Base-by-base conservation (phyloP, 495 filamentous ascomycete genomes). In the Hypoxylon fuscum region DNA sequence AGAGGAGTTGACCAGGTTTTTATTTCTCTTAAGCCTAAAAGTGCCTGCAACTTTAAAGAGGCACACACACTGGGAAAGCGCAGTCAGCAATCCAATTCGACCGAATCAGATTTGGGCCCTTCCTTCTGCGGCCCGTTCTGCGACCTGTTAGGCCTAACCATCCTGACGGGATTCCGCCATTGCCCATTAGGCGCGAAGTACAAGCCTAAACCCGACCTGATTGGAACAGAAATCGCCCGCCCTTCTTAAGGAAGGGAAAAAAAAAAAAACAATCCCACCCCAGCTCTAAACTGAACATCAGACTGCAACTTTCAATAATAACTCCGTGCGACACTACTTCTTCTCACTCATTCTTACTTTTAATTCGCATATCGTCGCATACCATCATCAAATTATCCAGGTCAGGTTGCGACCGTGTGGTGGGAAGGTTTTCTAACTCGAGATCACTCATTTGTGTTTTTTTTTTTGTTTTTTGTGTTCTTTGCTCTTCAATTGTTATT, bases 111-210 rank as follows among this genome's bases (percentile, higher is more conserved):
- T 66, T n/a, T 66, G 42, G 57, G 37, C 14, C 53, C 48, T 58
- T 62, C 57, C 57, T 50, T 66, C 63, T 66, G 63, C 63, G 63
- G 63, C 63, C 63, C 45, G 51, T 66, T 66, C 62, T 66, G 62
- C 62, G 62, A 66, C 62, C 63, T 66, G 63, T 54, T 54, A 62
- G 57, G 37, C 52, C 62, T 57, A 61, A 60, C 63, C 63, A 51
- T 66, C 43, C 63, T 62, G 57, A 66, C 63, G 63, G 63, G 55
- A 66, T 66, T 62, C 57, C 53, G 52, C 63, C 52, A 66, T 65
- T 55, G 50, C 62, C 62, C 62, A 59, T 66, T 66, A 66, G 63
- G 63, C 63, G 63, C 48, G 53, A 62, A 46, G 63, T 61, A 57
- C 63, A 54, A 57, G 57, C 52, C 63, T 62, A 66, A 66, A 62